phyloP scores from a whole-genome alignment of 495 filamentous ascomycete species.

The Penicillium desertorum region DNA sequence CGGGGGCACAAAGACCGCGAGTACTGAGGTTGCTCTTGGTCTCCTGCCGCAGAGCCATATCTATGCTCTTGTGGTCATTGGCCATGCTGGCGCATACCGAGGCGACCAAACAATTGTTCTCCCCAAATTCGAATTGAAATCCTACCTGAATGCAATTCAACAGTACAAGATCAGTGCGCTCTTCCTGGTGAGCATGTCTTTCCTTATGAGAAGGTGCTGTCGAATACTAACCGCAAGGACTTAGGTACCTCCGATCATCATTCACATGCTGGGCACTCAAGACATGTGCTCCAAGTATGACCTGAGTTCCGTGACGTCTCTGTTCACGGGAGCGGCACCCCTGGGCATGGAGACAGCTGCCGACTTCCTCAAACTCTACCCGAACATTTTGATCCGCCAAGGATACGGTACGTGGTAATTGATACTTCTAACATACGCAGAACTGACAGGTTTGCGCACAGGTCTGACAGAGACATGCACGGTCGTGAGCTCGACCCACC shows the following conservation, averaged over 20 bases:
- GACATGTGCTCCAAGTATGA: conserved; percentile 67
- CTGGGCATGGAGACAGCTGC: conserved; percentile 75
- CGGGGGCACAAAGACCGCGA: conserved; percentile 28
- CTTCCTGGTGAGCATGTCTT: conserved; percentile 55
- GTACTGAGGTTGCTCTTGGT: conserved; percentile 64
- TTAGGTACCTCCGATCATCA: conserved; percentile 83
- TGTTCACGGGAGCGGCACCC: conserved; percentile 84
- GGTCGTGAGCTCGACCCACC: conserved; percentile 64
- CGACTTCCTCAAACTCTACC: conserved; percentile 63
- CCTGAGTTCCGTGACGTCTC: conserved; percentile 61
- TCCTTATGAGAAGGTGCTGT: not conserved
- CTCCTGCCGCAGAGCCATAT: conserved; percentile 86
- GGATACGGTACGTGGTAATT: conserved; percentile 64
- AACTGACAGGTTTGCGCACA: conserved; percentile 25
- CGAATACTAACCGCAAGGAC: not conserved
- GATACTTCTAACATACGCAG: not conserved
- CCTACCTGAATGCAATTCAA: conserved; percentile 66
- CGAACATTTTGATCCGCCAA: conserved; percentile 67
- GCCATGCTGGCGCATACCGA: conserved; percentile 65
- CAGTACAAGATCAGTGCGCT: conserved; percentile 69
- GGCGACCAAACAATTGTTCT: conserved; percentile 79
- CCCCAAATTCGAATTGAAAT: conserved; percentile 76
- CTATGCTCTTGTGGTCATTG: conserved; percentile 77
- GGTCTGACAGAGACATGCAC: conserved; percentile 82
- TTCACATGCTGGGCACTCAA: conserved; percentile 70